Evolutionary conservation across 257 asterid species (phyloP).

Genomic region (Solanum stenotomum): DNA sequence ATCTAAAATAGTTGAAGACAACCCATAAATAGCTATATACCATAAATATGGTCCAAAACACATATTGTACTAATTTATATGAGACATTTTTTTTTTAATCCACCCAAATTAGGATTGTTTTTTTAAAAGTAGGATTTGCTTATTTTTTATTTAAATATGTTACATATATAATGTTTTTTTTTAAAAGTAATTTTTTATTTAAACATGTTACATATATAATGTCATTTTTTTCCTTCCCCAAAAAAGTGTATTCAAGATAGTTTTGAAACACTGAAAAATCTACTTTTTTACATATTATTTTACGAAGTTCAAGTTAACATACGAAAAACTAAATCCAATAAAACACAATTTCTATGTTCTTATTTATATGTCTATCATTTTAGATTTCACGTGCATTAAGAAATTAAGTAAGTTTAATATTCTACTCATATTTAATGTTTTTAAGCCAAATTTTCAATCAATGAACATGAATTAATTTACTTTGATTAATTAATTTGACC

Average conservation of each 20-base stretch:
- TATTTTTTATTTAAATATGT: too few relatives aligned
- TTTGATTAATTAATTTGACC: not conserved
- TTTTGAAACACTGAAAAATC: too few relatives aligned
- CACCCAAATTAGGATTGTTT: not conserved
- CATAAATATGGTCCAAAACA: not conserved
- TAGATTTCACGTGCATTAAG: too few relatives aligned
- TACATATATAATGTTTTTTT: too few relatives aligned
- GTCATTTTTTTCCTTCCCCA: not conserved
- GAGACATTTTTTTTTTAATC: not conserved
- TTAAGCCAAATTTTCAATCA: too few relatives aligned
- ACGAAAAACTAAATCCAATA: too few relatives aligned
- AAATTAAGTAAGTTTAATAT: too few relatives aligned
- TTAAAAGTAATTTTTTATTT: too few relatives aligned
- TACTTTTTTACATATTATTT: not conserved
- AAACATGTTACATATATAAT: too few relatives aligned
- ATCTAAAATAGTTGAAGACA: not conserved
- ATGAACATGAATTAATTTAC: too few relatives aligned
- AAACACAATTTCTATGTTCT: not conserved
- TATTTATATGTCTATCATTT: not conserved
- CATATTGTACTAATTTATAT: not conserved
- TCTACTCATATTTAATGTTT: too few relatives aligned
- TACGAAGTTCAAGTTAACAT: not conserved
- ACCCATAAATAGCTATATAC: not conserved
- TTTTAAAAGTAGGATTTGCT: not conserved
- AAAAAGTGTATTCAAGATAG: not conserved